Base-by-base conservation (phyloP, 176 grass and related monocot species). In the Raddia distichophylla region DNA sequence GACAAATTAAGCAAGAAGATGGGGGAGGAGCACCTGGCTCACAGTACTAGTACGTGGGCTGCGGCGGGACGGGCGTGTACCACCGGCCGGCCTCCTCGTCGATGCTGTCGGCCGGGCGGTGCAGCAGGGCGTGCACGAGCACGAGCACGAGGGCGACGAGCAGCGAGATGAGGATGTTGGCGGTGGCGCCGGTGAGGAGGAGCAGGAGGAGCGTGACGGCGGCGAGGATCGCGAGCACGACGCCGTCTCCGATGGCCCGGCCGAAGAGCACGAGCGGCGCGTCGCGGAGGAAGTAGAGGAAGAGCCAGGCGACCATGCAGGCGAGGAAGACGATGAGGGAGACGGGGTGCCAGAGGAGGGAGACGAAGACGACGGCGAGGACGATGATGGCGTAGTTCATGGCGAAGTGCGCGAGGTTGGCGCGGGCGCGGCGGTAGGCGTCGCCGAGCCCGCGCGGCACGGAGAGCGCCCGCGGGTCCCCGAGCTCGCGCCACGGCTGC, bases 211-310 rank as follows among this genome's bases (percentile, higher is more conserved):
- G 86, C 35, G 92, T 94, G 67, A 92, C 37, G 6, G 57, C 40
- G 7, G 89, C 60, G 79, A 97, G 92, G 32, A 86, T 47, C 1
- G 77, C 76, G 59, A 91, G 83, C 16, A 89, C 47, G 1, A 79
- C 72, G 8, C 73, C 75, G 8, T 97, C 90, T 3, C 83, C 77
- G 83, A 92, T 18, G 73, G 55, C 17, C 77, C 75, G 75, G 15
- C 92, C 87, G 74, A 82, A 88, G 15, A 92, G 0, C 7, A 69
- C 48, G 77, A 94, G 74, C 15, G 86, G 61, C 22, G 83, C 77
- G 69, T 92, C 92, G 5, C 88, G 94, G 80, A 97, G 83, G 85
- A 97, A 94, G 85, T 94, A 97, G 80, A 97, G 90, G 72, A 91
- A 83, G 73, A 97, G 52, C 94, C 94, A 94, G 33, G 67, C 89